Percentiles rank a stretch among this genome's conserved stretches.
Evolutionary conservation across 2,329 filamentous ascomycete genomes (phyloP).

Genomic region (Sphaerulina musiva): DNA sequence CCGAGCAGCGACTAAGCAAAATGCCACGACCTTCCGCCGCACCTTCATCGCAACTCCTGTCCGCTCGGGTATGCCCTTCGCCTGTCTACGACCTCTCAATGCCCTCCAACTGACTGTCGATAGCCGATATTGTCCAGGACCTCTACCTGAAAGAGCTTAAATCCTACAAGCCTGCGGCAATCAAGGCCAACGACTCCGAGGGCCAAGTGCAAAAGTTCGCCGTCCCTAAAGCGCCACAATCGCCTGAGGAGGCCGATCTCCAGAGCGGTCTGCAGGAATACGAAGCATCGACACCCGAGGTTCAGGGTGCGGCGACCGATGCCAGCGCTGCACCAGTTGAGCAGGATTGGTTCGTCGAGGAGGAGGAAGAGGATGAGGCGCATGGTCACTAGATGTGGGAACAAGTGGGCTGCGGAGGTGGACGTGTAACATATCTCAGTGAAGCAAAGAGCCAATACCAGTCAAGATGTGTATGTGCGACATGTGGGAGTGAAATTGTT

Average conservation of each 20-base stretch:
- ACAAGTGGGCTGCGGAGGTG: background rate
- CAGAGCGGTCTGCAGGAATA: constrained; percentile 88
- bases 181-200: constrained; percentile 82
- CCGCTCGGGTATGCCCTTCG: constrained; percentile 50
- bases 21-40: constrained; percentile 50
- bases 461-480: constrained; percentile 9
- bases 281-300: constrained; percentile 87
- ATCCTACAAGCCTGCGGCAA: constrained; percentile 77
- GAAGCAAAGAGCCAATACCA: constrained; percentile 14
- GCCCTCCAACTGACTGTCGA: constrained; percentile 6
- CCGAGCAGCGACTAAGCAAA: constrained; percentile 54
- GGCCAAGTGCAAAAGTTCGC: constrained; percentile 86
- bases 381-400: constrained; percentile 11
- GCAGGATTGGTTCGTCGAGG: constrained; percentile 56
- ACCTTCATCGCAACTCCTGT: constrained; percentile 57
- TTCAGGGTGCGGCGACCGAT: constrained; percentile 72
- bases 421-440: constrained; percentile 14
- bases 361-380: constrained; percentile 12
- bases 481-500: background rate
- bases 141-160: constrained; percentile 95
- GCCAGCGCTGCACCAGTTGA: constrained; percentile 54
- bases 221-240: constrained; percentile 71
- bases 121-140: constrained; percentile 96
- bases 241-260: constrained; percentile 90
- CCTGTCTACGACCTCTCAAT: constrained; percentile 13